These are phyloP conservation scores for Syzygium jambos DNA, from an alignment of 345 rosid species.

Conservation along the genomic window DNA sequence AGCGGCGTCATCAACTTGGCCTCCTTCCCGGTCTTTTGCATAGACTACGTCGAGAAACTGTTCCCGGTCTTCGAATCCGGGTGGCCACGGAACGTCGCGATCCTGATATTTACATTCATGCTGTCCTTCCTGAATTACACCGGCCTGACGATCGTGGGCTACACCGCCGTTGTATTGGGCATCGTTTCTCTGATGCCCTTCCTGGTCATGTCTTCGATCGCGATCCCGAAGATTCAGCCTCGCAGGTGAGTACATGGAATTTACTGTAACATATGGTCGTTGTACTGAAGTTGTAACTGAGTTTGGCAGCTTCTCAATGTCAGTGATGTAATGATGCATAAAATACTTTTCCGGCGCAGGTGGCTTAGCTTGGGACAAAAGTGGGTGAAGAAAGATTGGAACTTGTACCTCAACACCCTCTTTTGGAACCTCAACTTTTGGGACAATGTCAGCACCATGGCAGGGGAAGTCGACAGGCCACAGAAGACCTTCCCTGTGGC, in stretches of 20 bases:
- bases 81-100: conserved; percentile 38
- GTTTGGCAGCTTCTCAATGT: neutral
- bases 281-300: neutral
- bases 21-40: conserved; percentile 63
- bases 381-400: conserved; percentile 58
- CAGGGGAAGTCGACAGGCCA: conserved; percentile 75
- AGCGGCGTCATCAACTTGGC: conserved; percentile 84
- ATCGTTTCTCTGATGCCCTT: conserved; percentile 70
- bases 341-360: neutral
- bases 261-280: neutral
- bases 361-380: conserved; percentile 67
- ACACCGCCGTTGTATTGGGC: conserved; percentile 57
- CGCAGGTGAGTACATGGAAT: neutral
- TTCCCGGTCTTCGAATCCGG: conserved; percentile 41
- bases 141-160: conserved; percentile 69
- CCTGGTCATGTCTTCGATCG: conserved; percentile 47
- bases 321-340: neutral
- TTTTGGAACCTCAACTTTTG: conserved; percentile 92
- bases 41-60: conserved; percentile 44
- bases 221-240: conserved; percentile 64
- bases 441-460: conserved; percentile 82
- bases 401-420: conserved; percentile 70
- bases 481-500: conserved; percentile 61
- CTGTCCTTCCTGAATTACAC: conserved; percentile 64
- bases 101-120: conserved; percentile 24